These are phyloP conservation scores for Aspergillus amoenus DNA, from an alignment of 2,329 filamentous ascomycete species.

Conservation along the genomic window DNA sequence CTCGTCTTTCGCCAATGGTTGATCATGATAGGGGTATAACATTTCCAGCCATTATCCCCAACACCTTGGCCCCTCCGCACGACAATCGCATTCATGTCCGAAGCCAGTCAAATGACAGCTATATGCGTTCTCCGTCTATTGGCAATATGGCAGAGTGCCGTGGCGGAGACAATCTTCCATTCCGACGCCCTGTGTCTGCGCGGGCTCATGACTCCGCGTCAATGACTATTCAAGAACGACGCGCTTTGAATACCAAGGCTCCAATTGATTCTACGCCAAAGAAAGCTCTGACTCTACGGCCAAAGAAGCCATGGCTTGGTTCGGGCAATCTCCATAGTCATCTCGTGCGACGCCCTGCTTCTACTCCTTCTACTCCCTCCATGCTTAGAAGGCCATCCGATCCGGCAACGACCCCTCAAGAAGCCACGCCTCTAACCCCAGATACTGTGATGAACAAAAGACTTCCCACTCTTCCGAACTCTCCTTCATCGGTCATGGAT, in stretches of 20 bases:
- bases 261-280: conserved; percentile 26
- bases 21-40: conserved; percentile 4
- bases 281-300: conserved; percentile 30
- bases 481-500: conserved; percentile 47
- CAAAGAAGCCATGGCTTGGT: conserved; percentile 14
- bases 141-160: not conserved
- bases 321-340: conserved; percentile 8
- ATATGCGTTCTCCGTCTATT: not conserved
- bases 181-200: conserved; percentile 18
- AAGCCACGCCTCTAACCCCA: conserved; percentile 26
- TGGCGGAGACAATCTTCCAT: conserved; percentile 1
- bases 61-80: not conserved
- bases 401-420: conserved; percentile 13
- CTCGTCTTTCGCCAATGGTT: conserved; percentile 13
- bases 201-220: conserved; percentile 9
- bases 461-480: conserved; percentile 47
- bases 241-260: conserved; percentile 32
- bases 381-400: conserved; percentile 21
- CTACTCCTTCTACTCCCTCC: conserved; percentile 24
- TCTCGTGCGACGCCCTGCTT: conserved; percentile 8
- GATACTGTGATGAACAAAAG: conserved; percentile 37
- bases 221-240: conserved; percentile 39
- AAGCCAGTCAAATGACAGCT: conserved; percentile 8
- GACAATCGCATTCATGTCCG: conserved; percentile 9
- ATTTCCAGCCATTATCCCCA: not conserved